Conservation (phyloP, 2,329 filamentous ascomycete species). For the Claviceps lovelessii region DNA sequence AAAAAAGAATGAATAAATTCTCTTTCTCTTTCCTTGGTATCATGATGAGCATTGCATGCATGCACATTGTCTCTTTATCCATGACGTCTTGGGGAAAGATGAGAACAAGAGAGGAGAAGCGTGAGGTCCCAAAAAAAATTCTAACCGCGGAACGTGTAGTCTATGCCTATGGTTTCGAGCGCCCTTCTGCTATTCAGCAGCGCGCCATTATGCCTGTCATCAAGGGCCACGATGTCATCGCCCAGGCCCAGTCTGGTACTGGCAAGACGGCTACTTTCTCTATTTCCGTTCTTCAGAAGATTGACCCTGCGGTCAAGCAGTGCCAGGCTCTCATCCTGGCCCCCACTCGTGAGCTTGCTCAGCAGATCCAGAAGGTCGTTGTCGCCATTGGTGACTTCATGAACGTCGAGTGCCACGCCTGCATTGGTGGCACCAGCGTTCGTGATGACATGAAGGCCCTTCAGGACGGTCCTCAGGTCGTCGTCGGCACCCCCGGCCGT, state of each 20-base stretch:
- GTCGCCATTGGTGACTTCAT: constrained; percentile 99
- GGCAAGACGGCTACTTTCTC: constrained; percentile 99
- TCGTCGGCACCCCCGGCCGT: constrained; percentile 95
- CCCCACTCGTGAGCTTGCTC: constrained; percentile 93
- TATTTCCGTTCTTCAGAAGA: constrained; percentile 96
- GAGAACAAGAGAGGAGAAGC: neutral
- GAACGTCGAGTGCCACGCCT: constrained; percentile 97
- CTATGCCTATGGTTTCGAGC: constrained; percentile 99
- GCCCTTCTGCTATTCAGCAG: constrained; percentile 98
- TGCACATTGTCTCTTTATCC: neutral
- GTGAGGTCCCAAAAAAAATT: neutral
- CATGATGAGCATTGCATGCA: neutral
- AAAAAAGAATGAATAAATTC: neutral
- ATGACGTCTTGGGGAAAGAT: neutral
- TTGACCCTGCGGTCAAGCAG: constrained; percentile 85
- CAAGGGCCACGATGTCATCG: constrained; percentile 99
- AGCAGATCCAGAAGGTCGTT: constrained; percentile 99
- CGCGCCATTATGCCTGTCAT: constrained; percentile 99
- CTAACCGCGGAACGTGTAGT: constrained; percentile 29
- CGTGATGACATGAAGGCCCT: constrained; percentile 98
- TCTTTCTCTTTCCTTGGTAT: constrained; percentile 3
- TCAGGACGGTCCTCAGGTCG: constrained; percentile 87
- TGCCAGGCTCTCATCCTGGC: constrained; percentile 98
- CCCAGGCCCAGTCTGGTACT: constrained; percentile 98
- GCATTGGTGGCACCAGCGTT: constrained; percentile 96